Evolutionary conservation across 148 eudicot genomes (phyloP).

Genomic region (Camellia sinensis): DNA sequence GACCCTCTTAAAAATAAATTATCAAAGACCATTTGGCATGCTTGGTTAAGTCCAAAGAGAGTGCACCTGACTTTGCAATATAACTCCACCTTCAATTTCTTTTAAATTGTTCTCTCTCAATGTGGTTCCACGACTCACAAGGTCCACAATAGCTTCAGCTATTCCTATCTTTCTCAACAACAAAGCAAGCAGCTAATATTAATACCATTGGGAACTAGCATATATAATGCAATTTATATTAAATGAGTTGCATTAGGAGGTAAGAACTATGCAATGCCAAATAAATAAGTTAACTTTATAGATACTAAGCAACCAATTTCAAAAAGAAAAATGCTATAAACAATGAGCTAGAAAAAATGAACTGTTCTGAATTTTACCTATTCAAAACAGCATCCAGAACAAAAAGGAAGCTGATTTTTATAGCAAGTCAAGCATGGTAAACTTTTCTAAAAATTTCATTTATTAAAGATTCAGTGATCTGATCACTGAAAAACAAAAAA

Average conservation of each 20-base stretch:
- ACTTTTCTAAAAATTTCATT: no score
- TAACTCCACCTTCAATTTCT: slow-evolving; percentile 86
- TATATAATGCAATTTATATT: no score
- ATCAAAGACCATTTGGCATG: background rate
- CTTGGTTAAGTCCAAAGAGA: background rate
- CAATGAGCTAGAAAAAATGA: background rate
- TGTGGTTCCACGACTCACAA: slow-evolving; percentile 92
- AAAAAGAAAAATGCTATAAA: background rate
- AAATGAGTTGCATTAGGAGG: background rate
- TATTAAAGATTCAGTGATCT: no score
- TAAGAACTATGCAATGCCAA: background rate
- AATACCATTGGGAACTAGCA: background rate
- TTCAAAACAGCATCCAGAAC: background rate
- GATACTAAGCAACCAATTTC: background rate
- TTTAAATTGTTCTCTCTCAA: slow-evolving; percentile 80
- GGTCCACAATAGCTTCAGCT: slow-evolving; percentile 96
- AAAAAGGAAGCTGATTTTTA: background rate
- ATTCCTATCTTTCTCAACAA: slow-evolving; percentile 69
- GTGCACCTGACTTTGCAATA: slow-evolving; percentile 72
- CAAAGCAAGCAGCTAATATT: slow-evolving; percentile 12
- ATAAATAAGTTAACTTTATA: background rate
- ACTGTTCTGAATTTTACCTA: background rate
- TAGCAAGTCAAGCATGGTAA: background rate
- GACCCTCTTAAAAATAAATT: background rate
- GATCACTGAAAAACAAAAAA: no score